These are phyloP conservation scores for Blastobotrys chiropterorum DNA, from an alignment of 805 yeast genomes.

Conservation along the genomic window DNA sequence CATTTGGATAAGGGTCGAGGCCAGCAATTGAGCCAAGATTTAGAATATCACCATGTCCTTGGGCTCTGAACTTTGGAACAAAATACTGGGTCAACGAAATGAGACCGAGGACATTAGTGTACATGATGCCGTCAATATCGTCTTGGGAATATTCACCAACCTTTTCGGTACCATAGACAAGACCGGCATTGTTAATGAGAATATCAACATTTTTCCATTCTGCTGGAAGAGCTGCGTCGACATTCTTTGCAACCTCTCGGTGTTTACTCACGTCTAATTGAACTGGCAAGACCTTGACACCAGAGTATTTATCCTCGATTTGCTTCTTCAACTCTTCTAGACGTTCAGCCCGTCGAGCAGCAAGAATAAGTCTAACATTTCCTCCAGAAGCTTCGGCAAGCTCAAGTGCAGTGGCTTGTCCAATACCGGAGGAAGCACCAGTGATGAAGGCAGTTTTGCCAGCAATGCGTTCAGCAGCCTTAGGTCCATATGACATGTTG, in stretches of 20 bases:
- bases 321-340: constrained; percentile 44
- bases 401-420: constrained; percentile 84
- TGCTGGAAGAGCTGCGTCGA: constrained; percentile 43
- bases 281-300: constrained; percentile 40
- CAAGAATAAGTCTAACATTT: constrained; percentile 57
- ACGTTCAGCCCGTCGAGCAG: constrained; percentile 72
- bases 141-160: constrained; percentile 61
- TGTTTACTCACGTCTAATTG: constrained; percentile 53
- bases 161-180: constrained; percentile 70
- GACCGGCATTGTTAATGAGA: constrained; percentile 57
- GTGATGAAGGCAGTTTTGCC: constrained; percentile 79
- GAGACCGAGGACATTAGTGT: constrained; percentile 83
- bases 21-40: constrained; percentile 69
- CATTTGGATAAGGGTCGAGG: constrained; percentile 63
- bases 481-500: constrained; percentile 8
- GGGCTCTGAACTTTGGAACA: constrained; percentile 61
- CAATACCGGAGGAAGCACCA: constrained; percentile 97
- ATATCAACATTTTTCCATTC: constrained; percentile 55
- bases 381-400: constrained; percentile 75
- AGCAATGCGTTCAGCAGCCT: constrained; percentile 71
- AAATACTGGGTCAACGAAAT: constrained; percentile 78
- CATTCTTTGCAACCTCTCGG: constrained; percentile 45
- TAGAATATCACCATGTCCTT: constrained; percentile 57
- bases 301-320: constrained; percentile 43
- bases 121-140: constrained; percentile 71